A percentile compares a stretch with the other conserved stretches of the same genome.
phyloP scores from a whole-genome alignment of 345 rosid genomes.

The Eucalyptus cloeziana region DNA sequence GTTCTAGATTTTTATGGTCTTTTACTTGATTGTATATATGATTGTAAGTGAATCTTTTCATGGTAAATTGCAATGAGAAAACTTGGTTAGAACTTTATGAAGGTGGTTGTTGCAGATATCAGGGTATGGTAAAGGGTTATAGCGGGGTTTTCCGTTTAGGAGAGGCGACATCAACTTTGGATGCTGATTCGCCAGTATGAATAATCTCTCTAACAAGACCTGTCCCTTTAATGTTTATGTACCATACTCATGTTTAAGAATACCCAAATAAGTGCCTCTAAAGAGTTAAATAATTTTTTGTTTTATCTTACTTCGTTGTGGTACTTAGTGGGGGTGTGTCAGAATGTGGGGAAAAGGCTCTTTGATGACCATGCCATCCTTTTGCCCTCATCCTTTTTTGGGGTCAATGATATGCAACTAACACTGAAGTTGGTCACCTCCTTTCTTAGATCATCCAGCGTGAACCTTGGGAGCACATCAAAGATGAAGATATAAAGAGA shows the following conservation, averaged over 20 bases:
- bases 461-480: slow-evolving; percentile 95
- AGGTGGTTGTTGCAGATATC: slow-evolving; percentile 44
- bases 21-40: background rate
- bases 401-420: background rate
- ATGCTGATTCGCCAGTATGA: slow-evolving; percentile 92
- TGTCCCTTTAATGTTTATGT: background rate
- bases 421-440: background rate
- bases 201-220: background rate
- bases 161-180: slow-evolving; percentile 96
- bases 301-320: background rate
- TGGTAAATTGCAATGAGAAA: background rate
- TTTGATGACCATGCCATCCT: background rate
- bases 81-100: background rate
- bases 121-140: slow-evolving; percentile 86
- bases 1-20: background rate
- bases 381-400: background rate
- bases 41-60: background rate
- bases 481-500: slow-evolving; percentile 72
- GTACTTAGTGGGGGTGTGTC: background rate
- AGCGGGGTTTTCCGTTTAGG: slow-evolving; percentile 93
- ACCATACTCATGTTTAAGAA: background rate
- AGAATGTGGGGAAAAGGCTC: background rate
- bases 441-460: slow-evolving; percentile 66
- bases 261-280: background rate
- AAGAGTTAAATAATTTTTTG: background rate